Conservation (phyloP, 164 flowering plant genomes). For the Magnolia officinalis region DNA sequence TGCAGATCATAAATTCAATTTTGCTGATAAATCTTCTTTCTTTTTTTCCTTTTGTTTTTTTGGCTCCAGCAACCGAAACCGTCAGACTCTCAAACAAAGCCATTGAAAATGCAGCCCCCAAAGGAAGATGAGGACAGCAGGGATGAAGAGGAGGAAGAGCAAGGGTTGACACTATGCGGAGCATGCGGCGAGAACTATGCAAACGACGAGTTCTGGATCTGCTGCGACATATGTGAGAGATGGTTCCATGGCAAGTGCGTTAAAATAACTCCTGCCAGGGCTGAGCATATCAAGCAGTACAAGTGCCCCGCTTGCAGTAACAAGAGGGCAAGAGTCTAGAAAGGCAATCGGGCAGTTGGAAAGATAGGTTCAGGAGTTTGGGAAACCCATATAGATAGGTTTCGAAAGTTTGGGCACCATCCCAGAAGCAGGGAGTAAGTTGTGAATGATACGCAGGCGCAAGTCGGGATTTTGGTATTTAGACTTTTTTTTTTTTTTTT, state of each 20-base stretch:
- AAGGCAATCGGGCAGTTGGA: neutral
- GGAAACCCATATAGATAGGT: neutral
- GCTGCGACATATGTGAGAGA: conserved; percentile 72
- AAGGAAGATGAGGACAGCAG: conserved; percentile 48
- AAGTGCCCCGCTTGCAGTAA: conserved; percentile 80
- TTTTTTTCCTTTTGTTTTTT: neutral
- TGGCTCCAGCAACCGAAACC: conserved; percentile 37
- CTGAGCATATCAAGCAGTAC: conserved; percentile 82
- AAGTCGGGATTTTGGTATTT: conserved; percentile 5
- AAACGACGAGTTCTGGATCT: conserved; percentile 70
- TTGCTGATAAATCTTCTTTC: neutral
- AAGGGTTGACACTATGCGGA: conserved; percentile 66
- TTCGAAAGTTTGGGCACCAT: neutral
- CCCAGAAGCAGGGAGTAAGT: neutral
- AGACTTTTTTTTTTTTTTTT: neutral
- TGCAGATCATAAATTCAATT: neutral
- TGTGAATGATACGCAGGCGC: conserved; percentile 3
- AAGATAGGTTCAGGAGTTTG: conserved; percentile 1
- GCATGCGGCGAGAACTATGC: conserved; percentile 72
- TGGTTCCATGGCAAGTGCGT: conserved; percentile 92
- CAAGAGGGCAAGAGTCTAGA: conserved; percentile 61
- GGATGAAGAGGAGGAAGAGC: conserved; percentile 71
- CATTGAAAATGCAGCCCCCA: conserved; percentile 40
- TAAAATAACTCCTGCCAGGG: conserved; percentile 75
- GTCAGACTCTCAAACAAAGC: conserved; percentile 37